Conservation (phyloP, 805 yeast species). For the Torulaspora gathmanii region DNA sequence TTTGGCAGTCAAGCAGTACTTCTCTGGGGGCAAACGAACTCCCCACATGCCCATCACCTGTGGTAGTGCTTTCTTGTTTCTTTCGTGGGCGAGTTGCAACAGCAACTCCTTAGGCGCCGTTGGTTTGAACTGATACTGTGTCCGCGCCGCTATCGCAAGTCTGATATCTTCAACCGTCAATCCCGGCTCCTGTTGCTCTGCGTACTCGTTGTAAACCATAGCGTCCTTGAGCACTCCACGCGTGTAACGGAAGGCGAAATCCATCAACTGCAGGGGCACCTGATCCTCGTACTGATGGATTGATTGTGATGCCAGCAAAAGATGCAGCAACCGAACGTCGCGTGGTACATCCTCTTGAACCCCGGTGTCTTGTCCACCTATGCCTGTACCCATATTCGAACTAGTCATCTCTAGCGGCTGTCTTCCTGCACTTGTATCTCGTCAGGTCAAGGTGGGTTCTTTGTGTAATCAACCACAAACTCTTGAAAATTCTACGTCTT, state of each 20-base stretch:
- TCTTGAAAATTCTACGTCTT: too few species aligned
- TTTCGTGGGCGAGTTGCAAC: constrained; percentile 85
- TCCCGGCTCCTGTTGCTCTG: constrained; percentile 47
- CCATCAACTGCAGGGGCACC: constrained; percentile 94
- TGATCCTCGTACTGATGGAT: constrained; percentile 90
- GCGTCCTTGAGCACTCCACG: constrained; percentile 86
- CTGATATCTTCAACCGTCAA: constrained; percentile 86
- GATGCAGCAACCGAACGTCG: constrained; percentile 84
- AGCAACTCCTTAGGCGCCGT: constrained; percentile 84
- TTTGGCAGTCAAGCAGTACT: constrained; percentile 80
- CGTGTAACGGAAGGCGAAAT: constrained; percentile 89
- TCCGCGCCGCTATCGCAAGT: constrained; percentile 86
- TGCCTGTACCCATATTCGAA: background rate
- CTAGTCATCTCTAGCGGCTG: background rate
- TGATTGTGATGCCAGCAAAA: constrained; percentile 90
- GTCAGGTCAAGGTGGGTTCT: too few species aligned
- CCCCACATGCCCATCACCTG: constrained; percentile 91
- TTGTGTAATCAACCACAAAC: background rate
- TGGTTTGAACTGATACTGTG: constrained; percentile 95
- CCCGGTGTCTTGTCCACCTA: background rate
- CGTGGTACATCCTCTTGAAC: constrained; percentile 53
- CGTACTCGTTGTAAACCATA: constrained; percentile 79
- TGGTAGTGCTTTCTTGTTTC: constrained; percentile 86
- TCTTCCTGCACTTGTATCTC: too few species aligned
- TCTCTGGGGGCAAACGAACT: constrained; percentile 92